A percentile compares a stretch with the other conserved stretches of the same genome.
Conservation (phyloP, 805 yeast species). For the Sugiyamaella smithiae region DNA sequence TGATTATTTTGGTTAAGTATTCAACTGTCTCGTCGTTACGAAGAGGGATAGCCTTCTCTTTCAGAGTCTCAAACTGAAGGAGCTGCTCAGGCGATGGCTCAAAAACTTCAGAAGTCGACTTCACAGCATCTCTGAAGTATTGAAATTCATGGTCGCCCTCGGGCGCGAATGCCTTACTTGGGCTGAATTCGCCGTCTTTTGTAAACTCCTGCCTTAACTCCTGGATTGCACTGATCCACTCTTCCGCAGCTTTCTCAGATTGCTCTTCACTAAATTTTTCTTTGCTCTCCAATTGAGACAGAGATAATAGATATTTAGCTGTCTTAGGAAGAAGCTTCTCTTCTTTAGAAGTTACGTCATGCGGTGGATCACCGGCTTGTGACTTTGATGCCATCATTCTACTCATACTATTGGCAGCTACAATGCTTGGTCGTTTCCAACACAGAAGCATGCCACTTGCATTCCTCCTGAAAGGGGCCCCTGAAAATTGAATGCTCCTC, state of each 20-base stretch:
- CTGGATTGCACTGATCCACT: conserved; percentile 42
- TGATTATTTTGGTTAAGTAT: conserved; percentile 78
- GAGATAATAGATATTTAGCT: conserved; percentile 25
- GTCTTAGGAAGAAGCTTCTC: background rate
- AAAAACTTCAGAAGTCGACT: conserved; percentile 14
- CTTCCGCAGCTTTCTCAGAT: conserved; percentile 40
- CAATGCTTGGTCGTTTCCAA: too few species aligned
- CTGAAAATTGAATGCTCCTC: too few species aligned
- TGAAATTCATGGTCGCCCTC: conserved; percentile 38
- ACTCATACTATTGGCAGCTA: too few species aligned
- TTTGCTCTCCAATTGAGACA: conserved; percentile 11
- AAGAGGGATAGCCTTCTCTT: conserved; percentile 55
- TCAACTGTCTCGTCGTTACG: conserved; percentile 67
- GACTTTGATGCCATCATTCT: too few species aligned
- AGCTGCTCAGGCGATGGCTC: conserved; percentile 63
- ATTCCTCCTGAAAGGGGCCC: too few species aligned
- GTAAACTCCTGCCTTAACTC: conserved; percentile 40
- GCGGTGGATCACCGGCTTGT: too few species aligned
- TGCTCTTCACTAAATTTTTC: conserved; percentile 19
- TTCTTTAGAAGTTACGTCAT: background rate
- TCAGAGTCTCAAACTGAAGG: conserved; percentile 50
- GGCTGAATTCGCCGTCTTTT: conserved; percentile 35
- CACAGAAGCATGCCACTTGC: too few species aligned
- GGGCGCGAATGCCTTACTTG: conserved; percentile 42
- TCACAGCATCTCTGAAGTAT: conserved; percentile 31